Evolutionary conservation across 495 filamentous ascomycete species (phyloP).

Genomic region (Pseudoneurospora amorphoporcata): DNA sequence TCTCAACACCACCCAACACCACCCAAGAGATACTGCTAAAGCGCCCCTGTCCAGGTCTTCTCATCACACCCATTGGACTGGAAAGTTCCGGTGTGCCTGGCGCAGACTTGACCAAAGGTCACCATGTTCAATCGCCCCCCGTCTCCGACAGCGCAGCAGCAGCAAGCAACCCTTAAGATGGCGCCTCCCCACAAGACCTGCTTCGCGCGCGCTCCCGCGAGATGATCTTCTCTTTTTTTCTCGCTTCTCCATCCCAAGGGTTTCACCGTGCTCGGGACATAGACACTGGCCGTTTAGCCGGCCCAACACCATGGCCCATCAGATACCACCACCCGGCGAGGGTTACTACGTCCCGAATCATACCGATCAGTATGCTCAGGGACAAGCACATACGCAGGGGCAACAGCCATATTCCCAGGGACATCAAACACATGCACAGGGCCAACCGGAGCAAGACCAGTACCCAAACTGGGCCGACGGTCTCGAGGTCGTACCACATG

Average conservation of each 20-base stretch:
- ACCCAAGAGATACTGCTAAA: no score
- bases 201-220: neutral
- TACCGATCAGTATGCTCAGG: neutral
- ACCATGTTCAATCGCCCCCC: neutral
- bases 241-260: neutral
- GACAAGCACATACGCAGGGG: no score
- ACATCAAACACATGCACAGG: neutral
- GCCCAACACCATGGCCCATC: neutral
- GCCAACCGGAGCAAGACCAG: neutral
- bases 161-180: neutral
- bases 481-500: neutral
- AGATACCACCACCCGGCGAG: neutral
- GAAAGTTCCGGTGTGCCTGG: neutral
- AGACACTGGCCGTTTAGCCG: neutral
- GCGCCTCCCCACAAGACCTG: neutral
- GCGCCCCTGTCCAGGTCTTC: no score
- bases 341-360: neutral
- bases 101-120: neutral
- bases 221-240: neutral
- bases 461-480: neutral
- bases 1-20: no score
- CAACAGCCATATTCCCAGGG: neutral
- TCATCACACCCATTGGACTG: neutral
- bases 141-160: neutral
- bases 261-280: neutral